Base-by-base conservation (phyloP, 2,329 filamentous ascomycete species). In the Ophiocordyceps polyrhachis-furcata region DNA sequence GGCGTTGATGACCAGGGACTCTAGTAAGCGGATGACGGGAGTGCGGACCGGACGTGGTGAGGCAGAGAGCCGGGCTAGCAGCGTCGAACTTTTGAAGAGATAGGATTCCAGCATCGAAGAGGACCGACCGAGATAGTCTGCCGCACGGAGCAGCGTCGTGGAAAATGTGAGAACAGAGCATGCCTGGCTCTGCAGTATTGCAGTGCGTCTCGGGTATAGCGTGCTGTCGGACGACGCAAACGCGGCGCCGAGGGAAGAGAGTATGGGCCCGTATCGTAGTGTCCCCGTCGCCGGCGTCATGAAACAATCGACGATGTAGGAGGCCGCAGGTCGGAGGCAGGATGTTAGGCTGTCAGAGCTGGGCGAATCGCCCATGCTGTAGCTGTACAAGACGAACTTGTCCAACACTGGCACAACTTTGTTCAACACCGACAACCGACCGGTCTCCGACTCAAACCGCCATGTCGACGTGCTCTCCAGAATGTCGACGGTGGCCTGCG, bases 401-500 rank as follows among this genome's bases (percentile, higher is more conserved):
- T 81, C 72, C 55, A 95, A 79, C 14, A 81, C 73, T 5, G 70
- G 70, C 23, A 84, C 71, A 23, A 94, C 75, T 40, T 71, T 70
- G 17, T 71, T 70, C 47, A 84, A 74, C 43, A 95, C 72, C 46
- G 78, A 68, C 43, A 78, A 74, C 40, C 81, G 77, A 51, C 88
- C 80, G 23, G 78, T 67, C 12, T 76, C 70, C 1, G 73, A 70
- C 7, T 74, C 69, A 57, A 93, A 95, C 51, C 80, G 81, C 91
- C 89, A 98, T 5, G 79, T 86, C 28, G 78, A 75, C 35, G 82
- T 83, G 59, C 82, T 91, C 62, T 93, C 87, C 52, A 93, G 81
- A 7, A 93, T 74, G 55, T 93, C 87, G 21, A 93, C 73, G 50
- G 85, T 71, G 2, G 80, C 79, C 51, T 83, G 79, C 7, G 81